Base-by-base conservation (phyloP, 1,139 yeast genomes). In the Oligophagozyma castellii region DNA sequence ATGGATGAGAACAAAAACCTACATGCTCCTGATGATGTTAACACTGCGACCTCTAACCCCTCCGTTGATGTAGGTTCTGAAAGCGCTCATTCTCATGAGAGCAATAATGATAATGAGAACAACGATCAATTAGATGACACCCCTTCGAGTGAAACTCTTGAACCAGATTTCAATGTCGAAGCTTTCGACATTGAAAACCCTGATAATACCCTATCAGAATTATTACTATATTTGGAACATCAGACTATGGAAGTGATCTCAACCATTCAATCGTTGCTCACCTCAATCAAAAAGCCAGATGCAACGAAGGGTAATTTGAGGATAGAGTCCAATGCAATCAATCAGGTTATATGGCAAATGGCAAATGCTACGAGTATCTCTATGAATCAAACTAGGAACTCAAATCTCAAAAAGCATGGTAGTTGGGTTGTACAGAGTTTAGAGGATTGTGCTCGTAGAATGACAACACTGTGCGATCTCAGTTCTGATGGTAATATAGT, bases 221-320 rank as follows among this genome's bases (percentile, higher is more conserved):
- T 89, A 33, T 70, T 84, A 43, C 66, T 76, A 27, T 89, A 83
- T 52, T 64, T 89, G 46, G 98, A 89, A 51, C 93, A 83, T 53
- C 95, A 86, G 57, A 86, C 96, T 0, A 89, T 80, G 19, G 80
- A 79, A 44, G 95, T 89, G 2, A 89, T 89, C 33, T 71, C 84
- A 16, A 79, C 95, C 0, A 86, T 86, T 42, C 95, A 86, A 49
- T 70, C 79, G 14, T 63, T 89, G 36, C 64, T 89, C 37, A 68
- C 73, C 3, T 73, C 86, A 1, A 78, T 79, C 42, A 76, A 77
- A 55, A 70, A 72, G 42, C 81, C 83, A 10, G 75, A 77, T 42
- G 74, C 83, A 2, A 77, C 81, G 0, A 70, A 78, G 42, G 84
- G 83, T 5, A 76, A 73, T 33, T 63, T 89, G 38, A 67, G 89